Percentiles rank a stretch among this genome's conserved stretches.
These are phyloP conservation scores for Agaricus sinodeliciosus DNA, from an alignment of 768 basidiomycete species.

Conservation along the genomic window DNA sequence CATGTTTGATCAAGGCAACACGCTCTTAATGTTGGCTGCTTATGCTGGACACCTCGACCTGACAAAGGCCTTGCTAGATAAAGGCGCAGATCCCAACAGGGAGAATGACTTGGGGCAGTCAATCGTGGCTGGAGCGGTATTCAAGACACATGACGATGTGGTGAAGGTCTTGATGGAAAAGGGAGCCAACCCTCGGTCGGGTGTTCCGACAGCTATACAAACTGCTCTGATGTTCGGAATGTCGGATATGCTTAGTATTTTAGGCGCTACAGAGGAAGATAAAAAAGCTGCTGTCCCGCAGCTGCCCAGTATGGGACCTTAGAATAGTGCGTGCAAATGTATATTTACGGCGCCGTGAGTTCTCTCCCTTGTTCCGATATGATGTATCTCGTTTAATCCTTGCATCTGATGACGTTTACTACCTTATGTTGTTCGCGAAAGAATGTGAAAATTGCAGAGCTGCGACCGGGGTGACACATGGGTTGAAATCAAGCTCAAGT, in stretches of 20 bases:
- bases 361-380: no score
- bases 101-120: conserved; percentile 69
- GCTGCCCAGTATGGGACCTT: conserved; percentile 15
- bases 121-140: conserved; percentile 71
- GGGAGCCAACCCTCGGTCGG: conserved; percentile 59
- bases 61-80: conserved; percentile 42
- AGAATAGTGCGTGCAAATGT: background rate
- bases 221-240: conserved; percentile 63
- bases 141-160: conserved; percentile 63
- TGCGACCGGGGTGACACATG: no score
- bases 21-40: conserved; percentile 71
- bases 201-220: conserved; percentile 64
- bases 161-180: conserved; percentile 47
- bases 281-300: conserved; percentile 29
- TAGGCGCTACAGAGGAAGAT: conserved; percentile 59
- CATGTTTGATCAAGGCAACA: conserved; percentile 48
- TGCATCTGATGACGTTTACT: no score
- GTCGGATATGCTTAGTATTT: conserved; percentile 43
- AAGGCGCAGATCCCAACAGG: conserved; percentile 60
- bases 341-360: no score
- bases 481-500: no score
- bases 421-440: no score
- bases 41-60: conserved; percentile 62
- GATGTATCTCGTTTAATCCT: no score
- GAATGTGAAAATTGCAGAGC: no score